phyloP scores from a whole-genome alignment of 331 rosid species.

The Cydonia oblonga region DNA sequence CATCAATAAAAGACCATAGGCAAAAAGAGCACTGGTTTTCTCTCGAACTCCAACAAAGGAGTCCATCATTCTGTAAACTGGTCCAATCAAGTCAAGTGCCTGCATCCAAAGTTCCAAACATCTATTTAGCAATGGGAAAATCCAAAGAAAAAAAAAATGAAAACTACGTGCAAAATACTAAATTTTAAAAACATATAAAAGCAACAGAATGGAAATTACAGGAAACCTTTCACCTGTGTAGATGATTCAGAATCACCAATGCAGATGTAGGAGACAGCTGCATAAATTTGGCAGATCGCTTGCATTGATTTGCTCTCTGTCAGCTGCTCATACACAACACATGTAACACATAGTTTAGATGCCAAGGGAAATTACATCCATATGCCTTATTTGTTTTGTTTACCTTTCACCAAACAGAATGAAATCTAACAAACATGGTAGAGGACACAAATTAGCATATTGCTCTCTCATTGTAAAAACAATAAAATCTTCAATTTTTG shows the following conservation, averaged over 20 bases:
- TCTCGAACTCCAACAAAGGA: constrained; percentile 95
- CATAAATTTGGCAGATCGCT: constrained; percentile 85
- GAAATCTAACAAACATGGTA: not conserved
- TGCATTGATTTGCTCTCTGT: constrained; percentile 92
- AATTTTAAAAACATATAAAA: not conserved
- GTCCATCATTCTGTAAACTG: constrained; percentile 83
- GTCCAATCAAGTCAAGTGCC: constrained; percentile 95
- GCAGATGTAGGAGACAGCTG: constrained; percentile 90
- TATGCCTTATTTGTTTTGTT: not conserved
- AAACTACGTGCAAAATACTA: not conserved
- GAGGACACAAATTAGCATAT: not conserved
- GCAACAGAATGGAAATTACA: not conserved
- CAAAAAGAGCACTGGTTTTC: constrained; percentile 87
- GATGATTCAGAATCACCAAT: constrained; percentile 95
- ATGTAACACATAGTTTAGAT: constrained; percentile 18
- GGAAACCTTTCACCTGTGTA: constrained; percentile 48
- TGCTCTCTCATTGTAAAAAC: constrained; percentile 10
- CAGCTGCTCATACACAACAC: constrained; percentile 36
- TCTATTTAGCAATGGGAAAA: constrained; percentile 10
- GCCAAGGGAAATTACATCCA: constrained; percentile 10
- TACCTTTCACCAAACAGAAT: not conserved
- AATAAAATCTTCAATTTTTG: constrained; percentile 4
- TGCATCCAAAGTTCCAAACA: constrained; percentile 45
- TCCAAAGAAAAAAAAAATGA: not conserved
- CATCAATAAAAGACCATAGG: constrained; percentile 85